Evolutionary conservation across 805 yeast species (phyloP).

Genomic region (Metschnikowia baotianmanensis): DNA sequence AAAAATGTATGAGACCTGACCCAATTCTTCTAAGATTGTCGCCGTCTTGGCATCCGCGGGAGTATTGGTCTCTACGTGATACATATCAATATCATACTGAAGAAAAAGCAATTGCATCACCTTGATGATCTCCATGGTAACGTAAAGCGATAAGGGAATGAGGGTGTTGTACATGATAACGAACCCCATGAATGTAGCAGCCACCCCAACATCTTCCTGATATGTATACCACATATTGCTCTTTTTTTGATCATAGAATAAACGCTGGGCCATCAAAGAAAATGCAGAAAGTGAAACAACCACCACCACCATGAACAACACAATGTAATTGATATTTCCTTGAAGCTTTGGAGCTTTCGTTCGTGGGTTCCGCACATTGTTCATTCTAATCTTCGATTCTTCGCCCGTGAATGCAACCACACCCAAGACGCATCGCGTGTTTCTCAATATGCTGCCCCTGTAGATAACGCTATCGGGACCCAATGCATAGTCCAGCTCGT

Average conservation of each 20-base stretch:
- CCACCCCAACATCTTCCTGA: conserved; percentile 74
- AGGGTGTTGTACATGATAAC: conserved; percentile 96
- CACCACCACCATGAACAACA: conserved; percentile 80
- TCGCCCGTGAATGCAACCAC: conserved; percentile 91
- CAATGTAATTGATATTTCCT: conserved; percentile 75
- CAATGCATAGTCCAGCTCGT: conserved; percentile 49
- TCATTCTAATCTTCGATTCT: conserved; percentile 94
- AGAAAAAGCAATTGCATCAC: conserved; percentile 78
- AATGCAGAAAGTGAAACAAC: conserved; percentile 74
- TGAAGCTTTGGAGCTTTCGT: conserved; percentile 93
- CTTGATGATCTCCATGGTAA: conserved; percentile 94
- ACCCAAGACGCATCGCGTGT: conserved; percentile 73
- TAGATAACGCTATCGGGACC: conserved; percentile 82
- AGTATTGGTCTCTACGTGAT: conserved; percentile 76
- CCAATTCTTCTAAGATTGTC: conserved; percentile 91
- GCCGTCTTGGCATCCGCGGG: conserved; percentile 96
- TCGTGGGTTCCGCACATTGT: conserved; percentile 85
- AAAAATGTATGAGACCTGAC: conserved; percentile 92
- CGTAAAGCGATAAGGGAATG: conserved; percentile 92
- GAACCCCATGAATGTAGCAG: conserved; percentile 92
- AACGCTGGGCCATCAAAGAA: conserved; percentile 74
- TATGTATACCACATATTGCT: conserved; percentile 68
- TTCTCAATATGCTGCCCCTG: conserved; percentile 86
- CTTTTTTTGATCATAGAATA: conserved; percentile 42
- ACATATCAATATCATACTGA: conserved; percentile 94